These are phyloP conservation scores for Alternaria triticina DNA, from an alignment of 2,329 filamentous ascomycete genomes.

Conservation along the genomic window DNA sequence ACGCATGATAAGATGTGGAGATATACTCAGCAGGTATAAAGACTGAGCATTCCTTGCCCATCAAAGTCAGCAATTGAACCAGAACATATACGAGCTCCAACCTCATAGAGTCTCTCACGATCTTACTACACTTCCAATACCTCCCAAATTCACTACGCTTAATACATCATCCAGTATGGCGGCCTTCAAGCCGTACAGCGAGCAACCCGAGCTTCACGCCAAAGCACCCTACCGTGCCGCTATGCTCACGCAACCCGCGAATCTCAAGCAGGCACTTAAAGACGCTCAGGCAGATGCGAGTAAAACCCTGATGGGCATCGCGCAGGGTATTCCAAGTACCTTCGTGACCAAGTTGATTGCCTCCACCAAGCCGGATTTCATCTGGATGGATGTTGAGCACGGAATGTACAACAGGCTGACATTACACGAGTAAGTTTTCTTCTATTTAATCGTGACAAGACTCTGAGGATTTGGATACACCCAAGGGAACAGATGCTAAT, in stretches of 20 bases:
- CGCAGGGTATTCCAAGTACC: conserved; percentile 32
- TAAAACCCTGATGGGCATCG: conserved; percentile 34
- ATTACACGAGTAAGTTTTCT: conserved; percentile 28
- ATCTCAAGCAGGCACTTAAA: conserved; percentile 27
- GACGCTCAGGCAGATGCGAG: conserved; percentile 29
- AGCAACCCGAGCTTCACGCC: conserved; percentile 32
- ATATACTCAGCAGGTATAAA: background rate
- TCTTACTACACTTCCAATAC: background rate
- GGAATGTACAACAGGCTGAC: conserved; percentile 36
- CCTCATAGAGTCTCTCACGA: background rate
- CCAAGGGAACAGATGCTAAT: background rate
- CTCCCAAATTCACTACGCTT: background rate
- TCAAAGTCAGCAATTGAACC: background rate
- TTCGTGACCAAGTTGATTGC: conserved; percentile 37
- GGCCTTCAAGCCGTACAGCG: conserved; percentile 25
- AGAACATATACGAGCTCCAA: background rate
- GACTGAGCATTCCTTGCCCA: background rate
- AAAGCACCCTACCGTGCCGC: conserved; percentile 29
- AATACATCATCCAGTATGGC: conserved; percentile 15
- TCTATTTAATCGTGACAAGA: no score
- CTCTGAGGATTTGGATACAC: background rate
- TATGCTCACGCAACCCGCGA: conserved; percentile 30
- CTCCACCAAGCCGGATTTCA: conserved; percentile 34
- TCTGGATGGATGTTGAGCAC: conserved; percentile 38
- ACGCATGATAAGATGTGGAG: background rate